Conservation (phyloP, 2,329 filamentous ascomycete species). For the Ascochyta koolunga region DNA sequence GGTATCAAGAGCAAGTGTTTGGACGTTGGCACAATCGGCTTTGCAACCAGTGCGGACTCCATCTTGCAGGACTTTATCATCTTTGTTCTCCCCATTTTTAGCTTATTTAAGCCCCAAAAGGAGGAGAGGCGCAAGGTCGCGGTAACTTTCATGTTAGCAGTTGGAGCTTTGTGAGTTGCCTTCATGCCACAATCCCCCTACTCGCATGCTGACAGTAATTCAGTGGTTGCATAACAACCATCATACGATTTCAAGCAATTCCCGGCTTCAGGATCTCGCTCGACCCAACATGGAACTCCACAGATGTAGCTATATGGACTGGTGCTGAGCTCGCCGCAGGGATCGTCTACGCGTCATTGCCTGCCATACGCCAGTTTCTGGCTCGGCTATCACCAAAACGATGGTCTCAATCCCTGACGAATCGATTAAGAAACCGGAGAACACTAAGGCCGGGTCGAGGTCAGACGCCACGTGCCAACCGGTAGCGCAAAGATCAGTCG, state of each 20-base stretch:
- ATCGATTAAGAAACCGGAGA: constrained; percentile 5
- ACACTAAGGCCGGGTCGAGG: not conserved
- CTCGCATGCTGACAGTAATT: not conserved
- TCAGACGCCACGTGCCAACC: not conserved
- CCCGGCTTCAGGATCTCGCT: constrained; percentile 29
- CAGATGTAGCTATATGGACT: constrained; percentile 32
- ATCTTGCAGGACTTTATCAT: constrained; percentile 32
- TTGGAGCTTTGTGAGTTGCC: constrained; percentile 24
- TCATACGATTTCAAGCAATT: constrained; percentile 32
- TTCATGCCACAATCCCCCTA: too few relatives aligned
- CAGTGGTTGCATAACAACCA: constrained; percentile 27
- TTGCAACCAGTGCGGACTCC: constrained; percentile 25
- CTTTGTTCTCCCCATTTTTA: constrained; percentile 28
- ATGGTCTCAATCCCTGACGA: not conserved
- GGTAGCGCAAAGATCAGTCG: not conserved
- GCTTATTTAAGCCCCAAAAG: constrained; percentile 26
- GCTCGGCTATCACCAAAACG: constrained; percentile 11
- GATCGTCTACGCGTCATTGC: constrained; percentile 32
- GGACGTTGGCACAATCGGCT: constrained; percentile 26
- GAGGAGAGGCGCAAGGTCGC: constrained; percentile 22
- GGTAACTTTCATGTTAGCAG: constrained; percentile 30
- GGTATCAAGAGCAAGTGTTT: constrained; percentile 30
- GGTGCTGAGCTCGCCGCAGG: constrained; percentile 32
- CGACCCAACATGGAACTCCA: constrained; percentile 39
- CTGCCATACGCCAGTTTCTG: constrained; percentile 30